Evolutionary conservation across 139 green algal genomes (phyloP).

Genomic region (Chlorella sorokiniana): DNA sequence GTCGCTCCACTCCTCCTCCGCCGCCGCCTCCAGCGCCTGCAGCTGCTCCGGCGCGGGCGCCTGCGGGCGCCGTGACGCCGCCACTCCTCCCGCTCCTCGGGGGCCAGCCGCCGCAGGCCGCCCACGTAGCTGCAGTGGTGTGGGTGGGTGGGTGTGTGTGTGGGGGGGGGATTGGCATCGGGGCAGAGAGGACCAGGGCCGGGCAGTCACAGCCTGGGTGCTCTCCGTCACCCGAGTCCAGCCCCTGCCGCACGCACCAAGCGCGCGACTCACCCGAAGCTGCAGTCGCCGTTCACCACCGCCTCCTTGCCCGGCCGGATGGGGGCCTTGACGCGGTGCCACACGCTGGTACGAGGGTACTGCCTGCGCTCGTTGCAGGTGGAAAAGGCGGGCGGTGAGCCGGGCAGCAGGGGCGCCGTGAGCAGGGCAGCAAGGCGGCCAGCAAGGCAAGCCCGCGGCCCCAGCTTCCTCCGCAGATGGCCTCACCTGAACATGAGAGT

Average conservation of each 20-base stretch:
- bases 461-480: no score
- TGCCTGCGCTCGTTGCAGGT: constrained; percentile 24
- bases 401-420: background rate
- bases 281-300: constrained; percentile 20
- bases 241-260: background rate
- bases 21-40: constrained; percentile 2
- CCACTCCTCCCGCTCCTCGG: constrained; percentile 16
- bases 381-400: background rate
- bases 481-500: constrained; percentile 14
- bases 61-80: constrained; percentile 12
- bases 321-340: constrained; percentile 27
- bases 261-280: constrained; percentile 9
- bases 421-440: background rate
- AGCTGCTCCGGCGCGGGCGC: constrained; percentile 5
- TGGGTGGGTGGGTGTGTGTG: no score
- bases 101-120: constrained; percentile 18
- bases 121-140: constrained; percentile 11
- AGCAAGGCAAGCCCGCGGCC: background rate
- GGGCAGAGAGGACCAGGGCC: background rate
- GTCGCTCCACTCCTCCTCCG: constrained; percentile 8
- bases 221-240: background rate
- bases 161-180: background rate
- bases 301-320: constrained; percentile 24
- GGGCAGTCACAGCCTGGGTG: background rate
- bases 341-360: constrained; percentile 25